Evolutionary conservation across 495 filamentous ascomycete genomes (phyloP), one percentile per base, ranked within the genome.

Genomic region (Penicillium herquei): DNA sequence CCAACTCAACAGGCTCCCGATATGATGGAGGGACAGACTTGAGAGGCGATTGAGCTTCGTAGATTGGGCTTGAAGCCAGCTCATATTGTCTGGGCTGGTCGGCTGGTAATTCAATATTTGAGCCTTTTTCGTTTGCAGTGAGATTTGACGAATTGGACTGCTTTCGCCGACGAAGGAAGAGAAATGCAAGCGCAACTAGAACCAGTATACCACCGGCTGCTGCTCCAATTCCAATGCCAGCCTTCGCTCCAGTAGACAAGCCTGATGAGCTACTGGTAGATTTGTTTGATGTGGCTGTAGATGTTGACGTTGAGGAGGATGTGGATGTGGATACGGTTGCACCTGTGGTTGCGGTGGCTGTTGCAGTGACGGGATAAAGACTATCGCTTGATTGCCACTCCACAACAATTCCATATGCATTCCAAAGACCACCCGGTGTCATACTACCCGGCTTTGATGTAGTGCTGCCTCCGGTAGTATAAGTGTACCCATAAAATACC

Each of bases 351-450:
- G 10, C 40, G 11, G 37, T 30, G 26, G 35, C 10, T 2, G 49
- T 41, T 4, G 49, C 18, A 26, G 49, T 51, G 9, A 16, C 49
- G 7, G 49, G 18, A 51, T 40, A 10, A 1, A 26, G 11, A 35
- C 49, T 51, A 16, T 39, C 49, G 18, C 11, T 40, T 31, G 49
- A 51, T 17, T 51, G 49, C 49, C 49, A 51, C 21, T 21, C n/a
- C 4, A 51, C 35, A 51, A 39, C 21, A 39, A 51, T 32, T 6
- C 49, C 49, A 31, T 51, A 51, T 26, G 49, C 49, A 32, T 51
- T 51, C 10, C 18, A 14, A 13, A 39, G 37, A 2, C 39, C 49
- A n/a, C 13, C 18, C 11, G n/a, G 12, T 18, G 10, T 41, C 35
- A 51, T n/a, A 3, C 13, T 16, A 41, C 33, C 31, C 3, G 13